These are phyloP conservation scores for Malus asiatica DNA, from an alignment of 306 rosid genomes.

Conservation along the genomic window DNA sequence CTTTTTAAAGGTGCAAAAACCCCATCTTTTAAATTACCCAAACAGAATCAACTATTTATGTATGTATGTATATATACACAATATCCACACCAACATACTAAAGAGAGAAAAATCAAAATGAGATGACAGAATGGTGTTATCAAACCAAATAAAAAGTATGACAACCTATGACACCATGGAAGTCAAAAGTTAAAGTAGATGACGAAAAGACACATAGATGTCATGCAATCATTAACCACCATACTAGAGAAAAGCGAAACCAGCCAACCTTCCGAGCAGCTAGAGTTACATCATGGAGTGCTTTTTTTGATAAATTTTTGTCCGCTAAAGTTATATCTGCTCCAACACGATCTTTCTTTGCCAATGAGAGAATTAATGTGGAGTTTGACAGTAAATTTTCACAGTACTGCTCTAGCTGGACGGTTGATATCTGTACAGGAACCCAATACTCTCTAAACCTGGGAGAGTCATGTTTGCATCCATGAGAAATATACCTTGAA, in stretches of 20 bases:
- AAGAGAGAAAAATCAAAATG: background rate
- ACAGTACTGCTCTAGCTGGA: slow-evolving; percentile 93
- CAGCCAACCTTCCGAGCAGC: slow-evolving; percentile 62
- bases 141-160: background rate
- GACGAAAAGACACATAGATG: slow-evolving; percentile 6
- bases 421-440: slow-evolving; percentile 66
- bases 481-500: slow-evolving; percentile 40
- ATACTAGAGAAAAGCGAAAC: slow-evolving; percentile 21
- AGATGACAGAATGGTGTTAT: background rate
- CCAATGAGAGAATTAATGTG: slow-evolving; percentile 44
- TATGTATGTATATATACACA: background rate
- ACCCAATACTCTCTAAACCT: slow-evolving; percentile 86
- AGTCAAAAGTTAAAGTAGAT: background rate
- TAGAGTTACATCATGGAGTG: slow-evolving; percentile 47
- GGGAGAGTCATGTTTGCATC: slow-evolving; percentile 40
- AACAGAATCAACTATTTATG: background rate
- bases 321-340: slow-evolving; percentile 10
- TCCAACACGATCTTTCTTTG: slow-evolving; percentile 41
- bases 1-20: background rate
- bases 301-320: background rate
- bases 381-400: slow-evolving; percentile 54
- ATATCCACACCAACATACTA: background rate
- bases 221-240: slow-evolving; percentile 15
- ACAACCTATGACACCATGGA: background rate
- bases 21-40: background rate